A percentile compares a stretch with the other conserved stretches of the same genome.
These are phyloP conservation scores for Mikania micrantha DNA, from an alignment of 129 eudicot genomes.

Conservation along the genomic window DNA sequence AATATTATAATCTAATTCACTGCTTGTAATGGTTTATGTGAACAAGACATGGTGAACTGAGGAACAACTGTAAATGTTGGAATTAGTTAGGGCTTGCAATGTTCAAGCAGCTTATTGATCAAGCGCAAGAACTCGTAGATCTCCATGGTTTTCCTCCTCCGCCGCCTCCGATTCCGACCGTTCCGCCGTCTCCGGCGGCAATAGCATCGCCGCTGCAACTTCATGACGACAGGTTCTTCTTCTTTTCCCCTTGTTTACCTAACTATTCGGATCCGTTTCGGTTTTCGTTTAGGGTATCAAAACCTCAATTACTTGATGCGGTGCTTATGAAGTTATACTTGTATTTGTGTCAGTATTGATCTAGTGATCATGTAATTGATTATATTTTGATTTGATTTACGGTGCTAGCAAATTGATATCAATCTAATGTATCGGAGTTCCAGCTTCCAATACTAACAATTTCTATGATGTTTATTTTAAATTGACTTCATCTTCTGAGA, in stretches of 20 bases:
- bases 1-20: background rate
- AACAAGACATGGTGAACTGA: slow-evolving; percentile 18
- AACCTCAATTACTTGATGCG: background rate
- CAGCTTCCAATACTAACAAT: background rate
- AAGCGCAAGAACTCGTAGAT: slow-evolving; percentile 40
- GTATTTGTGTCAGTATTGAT: background rate
- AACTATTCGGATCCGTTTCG: background rate
- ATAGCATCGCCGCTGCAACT: slow-evolving; percentile 15
- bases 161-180: slow-evolving; percentile 28
- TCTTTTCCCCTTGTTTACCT: background rate
- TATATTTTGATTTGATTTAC: slow-evolving; percentile 24
- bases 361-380: background rate
- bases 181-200: slow-evolving; percentile 23
- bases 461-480: background rate
- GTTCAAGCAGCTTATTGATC: slow-evolving; percentile 55
- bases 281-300: background rate
- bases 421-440: background rate
- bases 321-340: background rate
- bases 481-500: background rate
- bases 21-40: background rate
- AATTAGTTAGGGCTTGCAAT: slow-evolving; percentile 27
- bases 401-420: background rate
- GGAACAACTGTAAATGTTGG: background rate
- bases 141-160: slow-evolving; percentile 43
- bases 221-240: slow-evolving; percentile 29